Conservation (phyloP, 257 asterid species). For the Echites panduratus region DNA sequence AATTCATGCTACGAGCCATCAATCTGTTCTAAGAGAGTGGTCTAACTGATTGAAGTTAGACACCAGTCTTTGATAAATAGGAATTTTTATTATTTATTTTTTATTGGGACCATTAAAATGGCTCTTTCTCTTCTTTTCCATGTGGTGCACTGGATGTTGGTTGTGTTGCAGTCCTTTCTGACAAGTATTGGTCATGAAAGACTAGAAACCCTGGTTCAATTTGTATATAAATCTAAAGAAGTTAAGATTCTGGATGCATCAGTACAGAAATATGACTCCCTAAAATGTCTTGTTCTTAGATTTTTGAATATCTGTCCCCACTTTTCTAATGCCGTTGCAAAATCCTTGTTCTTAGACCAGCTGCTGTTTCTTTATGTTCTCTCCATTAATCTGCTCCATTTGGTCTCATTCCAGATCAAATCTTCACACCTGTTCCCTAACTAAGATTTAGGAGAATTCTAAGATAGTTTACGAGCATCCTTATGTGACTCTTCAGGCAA, state of each 20-base stretch:
- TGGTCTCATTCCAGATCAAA: not conserved
- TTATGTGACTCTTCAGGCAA: not conserved
- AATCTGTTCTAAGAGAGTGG: not conserved
- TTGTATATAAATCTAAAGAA: not conserved
- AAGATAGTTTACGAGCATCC: not conserved
- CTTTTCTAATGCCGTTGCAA: not conserved
- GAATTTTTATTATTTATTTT: not conserved
- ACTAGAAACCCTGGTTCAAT: not conserved
- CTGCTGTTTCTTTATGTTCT: not conserved
- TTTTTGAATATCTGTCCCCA: not conserved
- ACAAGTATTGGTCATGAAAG: not conserved
- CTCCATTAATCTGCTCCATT: not conserved
- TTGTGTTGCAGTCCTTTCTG: not conserved
- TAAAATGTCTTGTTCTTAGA: not conserved
- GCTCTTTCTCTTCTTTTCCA: not conserved
- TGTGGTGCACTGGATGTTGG: not conserved
- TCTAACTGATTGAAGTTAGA: not conserved
- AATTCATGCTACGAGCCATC: not conserved
- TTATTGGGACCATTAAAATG: not conserved
- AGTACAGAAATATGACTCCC: not conserved
- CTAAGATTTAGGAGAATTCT: not conserved
- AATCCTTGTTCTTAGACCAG: not conserved
- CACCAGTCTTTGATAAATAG: not conserved
- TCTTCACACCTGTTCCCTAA: not conserved
- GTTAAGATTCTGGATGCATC: not conserved